Percentiles rank a stretch among this genome's conserved stretches.
These are phyloP conservation scores for Aspergillus caelatus DNA, from an alignment of 2,329 filamentous ascomycete genomes.

Conservation along the genomic window DNA sequence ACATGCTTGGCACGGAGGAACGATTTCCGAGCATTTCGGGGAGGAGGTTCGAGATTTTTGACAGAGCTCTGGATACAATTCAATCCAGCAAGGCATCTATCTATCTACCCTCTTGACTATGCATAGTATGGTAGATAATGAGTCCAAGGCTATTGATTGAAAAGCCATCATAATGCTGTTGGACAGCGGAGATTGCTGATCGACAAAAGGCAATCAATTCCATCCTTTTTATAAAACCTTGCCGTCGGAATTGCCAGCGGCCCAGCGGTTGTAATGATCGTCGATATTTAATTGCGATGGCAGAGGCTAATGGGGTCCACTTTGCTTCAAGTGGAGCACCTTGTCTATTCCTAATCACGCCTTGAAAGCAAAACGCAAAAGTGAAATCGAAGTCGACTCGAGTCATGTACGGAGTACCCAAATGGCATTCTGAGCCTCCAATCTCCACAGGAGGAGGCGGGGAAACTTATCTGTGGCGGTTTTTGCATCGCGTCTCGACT, in stretches of 20 bases:
- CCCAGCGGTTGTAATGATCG: not conserved
- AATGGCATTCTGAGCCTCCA: not conserved
- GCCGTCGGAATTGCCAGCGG: not conserved
- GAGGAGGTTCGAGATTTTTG: not conserved
- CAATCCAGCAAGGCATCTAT: not conserved
- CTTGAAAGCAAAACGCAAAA: not conserved
- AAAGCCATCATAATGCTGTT: not conserved
- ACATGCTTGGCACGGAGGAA: not conserved
- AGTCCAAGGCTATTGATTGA: not conserved
- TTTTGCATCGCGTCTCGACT: not conserved
- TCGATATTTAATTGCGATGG: not conserved
- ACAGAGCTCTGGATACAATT: too few species aligned
- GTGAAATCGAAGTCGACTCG: not conserved
- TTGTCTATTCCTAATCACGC: not conserved
- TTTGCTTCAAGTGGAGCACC: not conserved
- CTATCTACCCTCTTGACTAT: not conserved
- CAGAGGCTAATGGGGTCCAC: not conserved
- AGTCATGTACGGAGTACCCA: not conserved
- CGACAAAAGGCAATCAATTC: not conserved
- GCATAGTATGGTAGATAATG: not conserved
- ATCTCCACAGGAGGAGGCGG: not conserved
- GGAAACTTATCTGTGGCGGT: not conserved
- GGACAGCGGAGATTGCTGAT: not conserved
- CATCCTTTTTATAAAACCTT: not conserved
- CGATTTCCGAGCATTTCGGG: not conserved